phyloP scores from a whole-genome alignment of 805 yeast species.

The Tetrapisispora namnaoensis region DNA sequence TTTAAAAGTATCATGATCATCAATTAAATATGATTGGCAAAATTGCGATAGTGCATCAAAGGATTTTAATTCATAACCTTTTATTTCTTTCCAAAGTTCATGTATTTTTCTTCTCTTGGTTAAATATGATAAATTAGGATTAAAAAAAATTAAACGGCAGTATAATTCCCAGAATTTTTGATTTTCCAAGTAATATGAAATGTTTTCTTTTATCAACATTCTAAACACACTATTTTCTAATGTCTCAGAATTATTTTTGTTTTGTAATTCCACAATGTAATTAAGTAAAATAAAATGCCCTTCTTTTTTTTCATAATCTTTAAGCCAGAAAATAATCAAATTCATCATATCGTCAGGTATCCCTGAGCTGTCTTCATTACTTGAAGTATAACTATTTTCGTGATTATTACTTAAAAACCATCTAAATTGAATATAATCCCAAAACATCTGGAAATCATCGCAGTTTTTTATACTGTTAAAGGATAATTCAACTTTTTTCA shows the following conservation, averaged over 20 bases:
- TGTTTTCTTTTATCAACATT: constrained; percentile 11
- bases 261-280: constrained; percentile 16
- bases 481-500: constrained; percentile 8
- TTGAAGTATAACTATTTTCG: constrained; percentile 13
- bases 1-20: constrained; percentile 18
- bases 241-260: constrained; percentile 13
- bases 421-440: constrained; percentile 24
- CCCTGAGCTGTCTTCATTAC: neutral
- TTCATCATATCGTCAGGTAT: constrained; percentile 9
- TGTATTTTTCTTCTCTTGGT: constrained; percentile 19
- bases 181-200: constrained; percentile 14
- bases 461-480: constrained; percentile 11
- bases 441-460: constrained; percentile 23
- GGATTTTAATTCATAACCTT: constrained; percentile 3
- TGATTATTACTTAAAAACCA: constrained; percentile 12
- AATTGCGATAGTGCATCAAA: constrained; percentile 8
- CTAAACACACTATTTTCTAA: constrained; percentile 19
- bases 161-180: constrained; percentile 23
- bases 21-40: constrained; percentile 21
- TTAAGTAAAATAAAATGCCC: constrained; percentile 16
- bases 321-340: constrained; percentile 14
- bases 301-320: constrained; percentile 7
- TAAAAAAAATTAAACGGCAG: constrained; percentile 20
- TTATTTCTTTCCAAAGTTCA: constrained; percentile 15
- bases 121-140: constrained; percentile 16